These are phyloP conservation scores for Erysimum cheiri DNA, from an alignment of 441 rosid genomes.

Conservation along the genomic window DNA sequence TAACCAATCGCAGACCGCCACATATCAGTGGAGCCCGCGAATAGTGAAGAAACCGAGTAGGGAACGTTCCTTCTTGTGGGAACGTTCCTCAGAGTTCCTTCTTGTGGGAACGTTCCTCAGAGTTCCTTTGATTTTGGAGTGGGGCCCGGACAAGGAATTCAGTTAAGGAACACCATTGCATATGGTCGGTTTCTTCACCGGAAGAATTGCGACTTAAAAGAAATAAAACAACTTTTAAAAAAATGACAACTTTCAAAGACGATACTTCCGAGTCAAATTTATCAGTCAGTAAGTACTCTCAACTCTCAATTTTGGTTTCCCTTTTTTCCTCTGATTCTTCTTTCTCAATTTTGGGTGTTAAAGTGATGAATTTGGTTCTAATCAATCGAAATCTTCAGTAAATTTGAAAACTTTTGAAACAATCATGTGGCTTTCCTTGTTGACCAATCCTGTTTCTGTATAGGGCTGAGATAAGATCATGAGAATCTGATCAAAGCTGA, in stretches of 20 bases:
- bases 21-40: no score
- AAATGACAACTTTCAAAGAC: slow-evolving; percentile 18
- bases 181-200: slow-evolving; percentile 2
- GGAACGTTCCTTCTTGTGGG: no score
- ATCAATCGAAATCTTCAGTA: background rate
- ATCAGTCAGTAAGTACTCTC: slow-evolving; percentile 28
- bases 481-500: background rate
- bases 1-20: no score
- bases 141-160: no score
- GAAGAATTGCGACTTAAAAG: background rate
- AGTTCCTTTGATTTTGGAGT: no score
- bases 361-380: background rate
- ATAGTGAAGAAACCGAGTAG: no score
- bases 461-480: slow-evolving; percentile 5
- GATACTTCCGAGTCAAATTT: slow-evolving; percentile 25
- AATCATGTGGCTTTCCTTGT: background rate
- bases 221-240: background rate
- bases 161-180: no score
- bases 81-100: no score
- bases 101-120: no score
- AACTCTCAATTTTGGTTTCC: background rate
- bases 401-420: background rate
- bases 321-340: background rate
- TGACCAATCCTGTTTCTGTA: slow-evolving; percentile 13
- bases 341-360: slow-evolving; percentile 7